These are phyloP conservation scores for Citrus maxima DNA, from an alignment of 345 rosid genomes.

Conservation along the genomic window DNA sequence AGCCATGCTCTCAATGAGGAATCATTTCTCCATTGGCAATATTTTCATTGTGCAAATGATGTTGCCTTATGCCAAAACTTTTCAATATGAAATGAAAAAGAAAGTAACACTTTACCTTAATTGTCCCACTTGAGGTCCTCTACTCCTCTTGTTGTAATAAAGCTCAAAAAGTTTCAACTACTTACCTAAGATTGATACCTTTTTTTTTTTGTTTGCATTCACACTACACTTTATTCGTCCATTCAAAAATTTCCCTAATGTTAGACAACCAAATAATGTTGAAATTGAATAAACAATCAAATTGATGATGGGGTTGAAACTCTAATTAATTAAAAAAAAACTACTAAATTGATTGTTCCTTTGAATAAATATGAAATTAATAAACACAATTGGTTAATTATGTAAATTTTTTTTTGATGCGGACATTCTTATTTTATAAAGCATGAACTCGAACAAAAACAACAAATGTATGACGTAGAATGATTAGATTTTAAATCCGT, in stretches of 20 bases:
- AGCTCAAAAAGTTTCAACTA: neutral
- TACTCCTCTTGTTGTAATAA: too few relatives aligned
- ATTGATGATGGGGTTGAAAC: neutral
- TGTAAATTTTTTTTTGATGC: too few relatives aligned
- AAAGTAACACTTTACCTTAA: neutral
- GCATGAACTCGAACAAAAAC: fast-evolving
- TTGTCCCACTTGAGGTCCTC: neutral
- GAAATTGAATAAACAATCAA: neutral
- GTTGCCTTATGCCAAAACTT: neutral
- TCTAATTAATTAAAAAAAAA: neutral
- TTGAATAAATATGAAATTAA: too few relatives aligned
- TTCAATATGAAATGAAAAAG: neutral
- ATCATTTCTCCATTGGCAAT: neutral
- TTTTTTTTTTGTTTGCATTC: neutral
- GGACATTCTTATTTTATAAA: too few relatives aligned
- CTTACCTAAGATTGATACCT: neutral
- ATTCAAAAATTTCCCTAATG: neutral
- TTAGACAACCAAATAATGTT: neutral
- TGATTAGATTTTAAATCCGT: too few relatives aligned
- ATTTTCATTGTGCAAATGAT: neutral
- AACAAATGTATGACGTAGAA: too few relatives aligned
- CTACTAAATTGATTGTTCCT: too few relatives aligned
- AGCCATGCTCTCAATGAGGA: neutral
- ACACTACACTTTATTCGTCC: neutral
- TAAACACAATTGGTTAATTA: too few relatives aligned